Evolutionary conservation across 768 basidiomycete species (phyloP).

Genomic region (Lactarius hengduanensis): DNA sequence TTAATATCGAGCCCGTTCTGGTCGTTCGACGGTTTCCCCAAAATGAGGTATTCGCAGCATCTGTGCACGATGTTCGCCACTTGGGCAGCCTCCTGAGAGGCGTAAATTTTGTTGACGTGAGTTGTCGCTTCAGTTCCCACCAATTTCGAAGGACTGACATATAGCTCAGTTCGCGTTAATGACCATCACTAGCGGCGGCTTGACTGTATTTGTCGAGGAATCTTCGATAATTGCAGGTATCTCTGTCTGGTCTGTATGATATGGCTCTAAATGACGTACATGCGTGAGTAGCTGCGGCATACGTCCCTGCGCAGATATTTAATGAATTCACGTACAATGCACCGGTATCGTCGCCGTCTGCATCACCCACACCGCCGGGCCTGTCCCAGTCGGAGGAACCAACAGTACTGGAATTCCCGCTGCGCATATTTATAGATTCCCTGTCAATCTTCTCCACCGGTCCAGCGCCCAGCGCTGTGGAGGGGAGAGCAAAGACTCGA

Average conservation of each 20-base stretch:
- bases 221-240: conserved; percentile 75
- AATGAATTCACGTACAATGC: conserved; percentile 71
- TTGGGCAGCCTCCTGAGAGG: conserved; percentile 77
- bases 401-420: conserved; percentile 74
- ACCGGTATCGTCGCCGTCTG: conserved; percentile 34
- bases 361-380: conserved; percentile 27
- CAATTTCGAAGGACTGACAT: conserved; percentile 5
- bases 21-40: background rate
- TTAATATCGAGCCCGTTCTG: background rate
- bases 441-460: conserved; percentile 91
- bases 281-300: conserved; percentile 68
- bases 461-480: conserved; percentile 34
- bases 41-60: conserved; percentile 59
- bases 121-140: conserved; percentile 31
- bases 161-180: conserved; percentile 65
- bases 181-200: conserved; percentile 62
- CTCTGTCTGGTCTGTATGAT: conserved; percentile 27
- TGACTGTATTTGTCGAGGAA: conserved; percentile 84
- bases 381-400: conserved; percentile 32
- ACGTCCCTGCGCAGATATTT: conserved; percentile 74
- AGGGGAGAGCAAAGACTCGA: conserved; percentile 40
- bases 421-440: conserved; percentile 83
- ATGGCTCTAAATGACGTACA: background rate
- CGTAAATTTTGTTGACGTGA: conserved; percentile 76
- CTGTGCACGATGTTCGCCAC: conserved; percentile 79